Conservation (phyloP, 305 asterid species). For the Fraxinus floribunda region DNA sequence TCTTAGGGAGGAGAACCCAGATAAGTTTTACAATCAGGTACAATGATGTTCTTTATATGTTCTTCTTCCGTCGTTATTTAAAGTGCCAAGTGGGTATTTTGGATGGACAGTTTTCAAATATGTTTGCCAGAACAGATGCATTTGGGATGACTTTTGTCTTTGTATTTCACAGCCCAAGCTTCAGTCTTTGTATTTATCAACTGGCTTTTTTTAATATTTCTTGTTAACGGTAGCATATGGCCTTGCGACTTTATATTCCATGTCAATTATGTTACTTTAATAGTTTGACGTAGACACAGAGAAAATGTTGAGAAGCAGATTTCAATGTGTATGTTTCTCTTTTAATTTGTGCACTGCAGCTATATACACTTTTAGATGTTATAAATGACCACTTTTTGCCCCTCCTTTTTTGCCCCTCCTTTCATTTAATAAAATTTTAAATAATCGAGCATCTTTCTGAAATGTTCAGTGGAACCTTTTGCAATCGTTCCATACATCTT, state of each 20-base stretch:
- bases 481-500: neutral
- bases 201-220: neutral
- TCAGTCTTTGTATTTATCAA: slow-evolving; percentile 1
- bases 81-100: neutral
- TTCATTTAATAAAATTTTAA: neutral
- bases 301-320: slow-evolving; percentile 1
- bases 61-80: neutral
- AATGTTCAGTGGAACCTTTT: neutral
- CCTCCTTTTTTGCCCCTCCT: neutral
- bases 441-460: neutral
- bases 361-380: neutral
- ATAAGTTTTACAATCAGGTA: slow-evolving; percentile 97
- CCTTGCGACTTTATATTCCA: neutral
- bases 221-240: slow-evolving; percentile 9
- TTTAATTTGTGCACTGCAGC: neutral
- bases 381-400: neutral
- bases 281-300: neutral
- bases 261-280: neutral
- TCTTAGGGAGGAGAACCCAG: slow-evolving; percentile 98
- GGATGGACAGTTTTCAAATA: neutral
- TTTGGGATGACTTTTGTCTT: neutral
- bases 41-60: neutral
- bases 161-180: neutral
- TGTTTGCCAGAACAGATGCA: neutral
- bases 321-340: neutral